phyloP scores from a whole-genome alignment of 768 basidiomycete genomes.

The Multifurca ochricompacta region DNA sequence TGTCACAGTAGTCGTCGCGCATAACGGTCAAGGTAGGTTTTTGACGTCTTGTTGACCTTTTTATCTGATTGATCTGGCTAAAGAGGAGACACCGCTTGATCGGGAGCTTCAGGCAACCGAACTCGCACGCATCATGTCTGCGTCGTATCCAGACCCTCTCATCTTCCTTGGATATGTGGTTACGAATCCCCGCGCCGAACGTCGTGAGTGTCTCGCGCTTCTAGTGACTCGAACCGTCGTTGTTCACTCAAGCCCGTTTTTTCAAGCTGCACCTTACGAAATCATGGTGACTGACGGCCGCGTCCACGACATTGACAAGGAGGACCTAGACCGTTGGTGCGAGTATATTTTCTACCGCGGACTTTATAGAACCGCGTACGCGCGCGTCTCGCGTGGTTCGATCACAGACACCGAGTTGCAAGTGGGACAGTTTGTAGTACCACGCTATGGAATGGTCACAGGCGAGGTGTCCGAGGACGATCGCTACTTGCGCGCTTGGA shows the following conservation, averaged over 20 bases:
- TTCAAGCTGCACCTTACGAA: conserved; percentile 64
- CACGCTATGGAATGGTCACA: conserved; percentile 45
- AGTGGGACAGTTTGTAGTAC: conserved; percentile 77
- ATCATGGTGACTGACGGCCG: conserved; percentile 69
- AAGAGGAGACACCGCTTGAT: conserved; percentile 87
- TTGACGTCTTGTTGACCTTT: background rate
- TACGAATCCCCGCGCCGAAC: conserved; percentile 51
- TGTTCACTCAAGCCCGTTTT: conserved; percentile 4
- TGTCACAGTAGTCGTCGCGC: conserved; percentile 78
- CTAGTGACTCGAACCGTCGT: background rate
- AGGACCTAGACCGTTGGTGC: conserved; percentile 75
- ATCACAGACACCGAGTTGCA: conserved; percentile 91
- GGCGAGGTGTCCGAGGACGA: conserved; percentile 53
- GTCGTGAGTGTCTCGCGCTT: conserved; percentile 42
- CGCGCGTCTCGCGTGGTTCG: conserved; percentile 69
- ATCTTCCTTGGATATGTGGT: conserved; percentile 81
- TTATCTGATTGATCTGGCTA: background rate
- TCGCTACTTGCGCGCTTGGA: conserved; percentile 58
- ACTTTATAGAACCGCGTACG: conserved; percentile 73
- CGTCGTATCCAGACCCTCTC: conserved; percentile 60
- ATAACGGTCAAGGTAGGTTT: conserved; percentile 78
- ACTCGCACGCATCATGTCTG: conserved; percentile 71
- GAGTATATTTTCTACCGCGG: conserved; percentile 87
- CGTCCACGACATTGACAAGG: conserved; percentile 71
- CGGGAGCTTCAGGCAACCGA: conserved; percentile 78